Evolutionary conservation across 352 stramenopile species (phyloP).

Genomic region (Globisporangium irregulare): DNA sequence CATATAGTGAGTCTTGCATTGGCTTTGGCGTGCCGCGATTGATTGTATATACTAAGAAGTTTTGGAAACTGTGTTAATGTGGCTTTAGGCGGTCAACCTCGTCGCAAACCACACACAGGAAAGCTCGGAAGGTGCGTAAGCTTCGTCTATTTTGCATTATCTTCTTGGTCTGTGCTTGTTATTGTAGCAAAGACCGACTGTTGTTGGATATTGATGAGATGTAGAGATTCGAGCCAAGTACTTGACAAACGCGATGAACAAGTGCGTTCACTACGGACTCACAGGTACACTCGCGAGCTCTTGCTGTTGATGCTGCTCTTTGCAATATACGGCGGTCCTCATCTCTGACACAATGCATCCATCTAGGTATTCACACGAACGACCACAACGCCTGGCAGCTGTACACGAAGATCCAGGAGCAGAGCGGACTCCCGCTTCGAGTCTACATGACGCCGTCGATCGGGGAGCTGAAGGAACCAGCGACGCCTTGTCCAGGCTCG

Average conservation of each 20-base stretch:
- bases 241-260: conserved; percentile 49
- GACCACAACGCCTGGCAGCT: conserved; percentile 77
- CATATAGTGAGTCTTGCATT: neutral
- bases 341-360: neutral
- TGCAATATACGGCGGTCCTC: neutral
- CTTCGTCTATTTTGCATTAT: neutral
- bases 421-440: conserved; percentile 54
- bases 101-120: conserved; percentile 73
- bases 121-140: conserved; percentile 44
- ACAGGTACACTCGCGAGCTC: conserved; percentile 34
- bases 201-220: neutral
- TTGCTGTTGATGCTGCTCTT: neutral
- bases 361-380: conserved; percentile 82
- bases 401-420: conserved; percentile 71
- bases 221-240: conserved; percentile 64
- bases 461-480: conserved; percentile 51
- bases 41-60: neutral
- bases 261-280: conserved; percentile 71
- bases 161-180: neutral
- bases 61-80: neutral
- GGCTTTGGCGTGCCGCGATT: neutral
- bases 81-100: conserved; percentile 56
- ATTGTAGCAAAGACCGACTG: neutral
- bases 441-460: conserved; percentile 78
- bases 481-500: conserved; percentile 36